A percentile compares a stretch with the other conserved stretches of the same genome.
Conservation (phyloP, 2,329 filamentous ascomycete genomes). For the Aureobasidium namibiae region DNA sequence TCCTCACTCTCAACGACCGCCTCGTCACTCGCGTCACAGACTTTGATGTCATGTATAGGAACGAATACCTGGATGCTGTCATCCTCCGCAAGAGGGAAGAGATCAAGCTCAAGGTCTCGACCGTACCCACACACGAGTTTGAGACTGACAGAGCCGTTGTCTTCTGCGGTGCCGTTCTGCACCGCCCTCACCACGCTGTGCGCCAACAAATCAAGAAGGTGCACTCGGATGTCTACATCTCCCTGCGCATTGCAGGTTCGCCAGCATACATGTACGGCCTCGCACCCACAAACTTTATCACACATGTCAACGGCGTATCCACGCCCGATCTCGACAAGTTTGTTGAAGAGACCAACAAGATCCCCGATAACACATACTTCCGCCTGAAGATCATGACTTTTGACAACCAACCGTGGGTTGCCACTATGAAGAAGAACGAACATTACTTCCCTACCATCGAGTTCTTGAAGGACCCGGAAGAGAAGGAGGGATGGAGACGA, state of each 20-base stretch:
- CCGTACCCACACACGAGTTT: conserved; percentile 78
- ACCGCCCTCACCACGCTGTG: conserved; percentile 90
- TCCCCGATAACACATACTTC: conserved; percentile 97
- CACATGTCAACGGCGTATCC: conserved; percentile 81
- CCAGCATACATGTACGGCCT: conserved; percentile 85
- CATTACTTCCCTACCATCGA: conserved; percentile 75
- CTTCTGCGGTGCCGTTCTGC: conserved; percentile 90
- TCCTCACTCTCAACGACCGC: conserved; percentile 82
- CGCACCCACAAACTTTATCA: conserved; percentile 94
- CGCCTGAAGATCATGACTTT: conserved; percentile 95
- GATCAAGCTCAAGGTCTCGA: conserved; percentile 67
- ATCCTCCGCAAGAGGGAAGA: conserved; percentile 81
- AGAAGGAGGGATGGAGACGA: conserved; percentile 49
- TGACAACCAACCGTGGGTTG: conserved; percentile 97
- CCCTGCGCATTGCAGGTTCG: conserved; percentile 72
- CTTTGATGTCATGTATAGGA: conserved; percentile 92
- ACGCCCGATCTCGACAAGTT: conserved; percentile 79
- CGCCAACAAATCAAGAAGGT: conserved; percentile 95
- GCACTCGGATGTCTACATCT: conserved; percentile 94
- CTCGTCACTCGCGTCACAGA: conserved; percentile 90
- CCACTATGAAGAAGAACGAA: conserved; percentile 99
- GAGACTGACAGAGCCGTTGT: conserved; percentile 88
- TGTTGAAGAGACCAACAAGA: conserved; percentile 70
- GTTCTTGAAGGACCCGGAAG: conserved; percentile 49
- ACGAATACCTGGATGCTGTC: conserved; percentile 72